Evolutionary conservation across 192 early-diverging fungal species (phyloP), one percentile per base, ranked within the genome.

Genomic region (Phycomyces nitens): DNA sequence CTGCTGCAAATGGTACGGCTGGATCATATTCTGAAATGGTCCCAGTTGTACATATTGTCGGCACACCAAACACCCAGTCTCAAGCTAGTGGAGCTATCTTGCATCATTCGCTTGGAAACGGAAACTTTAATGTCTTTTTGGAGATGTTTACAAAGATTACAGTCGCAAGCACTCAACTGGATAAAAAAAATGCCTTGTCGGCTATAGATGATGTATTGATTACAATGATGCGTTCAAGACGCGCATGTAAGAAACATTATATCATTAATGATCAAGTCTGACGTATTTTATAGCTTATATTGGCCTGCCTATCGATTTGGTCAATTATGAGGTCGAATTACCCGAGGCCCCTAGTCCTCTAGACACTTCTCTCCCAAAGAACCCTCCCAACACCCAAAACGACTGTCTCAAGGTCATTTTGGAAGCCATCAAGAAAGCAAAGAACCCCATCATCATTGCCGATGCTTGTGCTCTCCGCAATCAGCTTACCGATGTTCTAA

Each of bases 41-140:
- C 12, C 75, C 80, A 0, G 80, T 81, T 15, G 65, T 81, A 18
- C 80, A 81, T 66, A 80, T 81, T 58, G 80, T 80, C 18, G 80
- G 80, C 22, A 77, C 78, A 8, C 80, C 80, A 8, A 68, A 59
- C 16, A 80, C 75, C 20, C 64, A 71, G 49, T 77, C 78, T 44
- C 80, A 81, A 60, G 56, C 74, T 6, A 41, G 67, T 11, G 80
- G 80, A 20, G 77, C 78, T 10, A 57, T 81, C 23, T 54, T 81
- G 23, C 80, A 81, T 56, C 80, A 81, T 29, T 71, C 80, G 18
- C 72, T 81, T 11, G 80, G 80, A n/a, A 81, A 81, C 27, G 80
- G 80, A n/a, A 72, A 81, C 23, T 81, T 75, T 60, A 40, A 54
- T 7, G 78, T 81, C 21, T 81, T 80, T 22, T 24, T 20, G 9